Base-by-base conservation (phyloP, 352 stramenopile genomes). In the Achlya hypogyna region DNA sequence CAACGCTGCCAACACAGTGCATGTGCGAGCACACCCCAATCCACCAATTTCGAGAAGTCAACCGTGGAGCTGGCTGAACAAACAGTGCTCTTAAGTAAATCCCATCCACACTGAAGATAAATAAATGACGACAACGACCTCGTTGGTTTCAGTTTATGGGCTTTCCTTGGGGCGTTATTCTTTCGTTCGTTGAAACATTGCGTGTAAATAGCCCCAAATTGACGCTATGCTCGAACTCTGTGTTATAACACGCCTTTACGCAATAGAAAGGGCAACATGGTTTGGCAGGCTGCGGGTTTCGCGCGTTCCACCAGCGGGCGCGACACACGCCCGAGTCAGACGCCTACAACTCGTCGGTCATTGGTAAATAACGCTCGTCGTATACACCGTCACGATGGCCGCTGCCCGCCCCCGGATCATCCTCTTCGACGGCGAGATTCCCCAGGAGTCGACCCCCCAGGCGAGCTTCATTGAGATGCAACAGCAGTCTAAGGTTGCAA, bases 371-470 rank as follows among this genome's bases (percentile, higher is more conserved):
- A 45, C 12, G 38, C n/a, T 45, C 34, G 12, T 45, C 38, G 38
- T n/a, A n/a, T 3, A 45, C 38, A 10, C n/a, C 38, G 38, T 9
- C 2, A 45, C 20, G 6, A 67, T 67, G 60, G 28, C 25, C 40
- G 5, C 60, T 5, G 51, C 45, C 23, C 60, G 60, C 16, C 60
- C 47, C 2, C 35, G 51, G 51, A 67, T 67, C 51, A 58, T 67
- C 23, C 47, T 67, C 23, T 67, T 67, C 34, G 51, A 49, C 34
- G 60, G 60, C 32, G 60, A 67, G 8, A 28, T 67, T 25, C 1
- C 60, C 16, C 14, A 31, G 23, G 60, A 67, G n/a, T 67, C 60
- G 40, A 25, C 60, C 35, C 14, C 42, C 12, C 28, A 59, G 18
- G 23, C 60, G 14, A 58, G 25, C 60, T 67, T 58, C 34, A 51